Percentiles rank a stretch among this genome's conserved stretches.
These are phyloP conservation scores for Diphasiastrum complanatum DNA, from an alignment of 83 land plant genomes.

Conservation along the genomic window DNA sequence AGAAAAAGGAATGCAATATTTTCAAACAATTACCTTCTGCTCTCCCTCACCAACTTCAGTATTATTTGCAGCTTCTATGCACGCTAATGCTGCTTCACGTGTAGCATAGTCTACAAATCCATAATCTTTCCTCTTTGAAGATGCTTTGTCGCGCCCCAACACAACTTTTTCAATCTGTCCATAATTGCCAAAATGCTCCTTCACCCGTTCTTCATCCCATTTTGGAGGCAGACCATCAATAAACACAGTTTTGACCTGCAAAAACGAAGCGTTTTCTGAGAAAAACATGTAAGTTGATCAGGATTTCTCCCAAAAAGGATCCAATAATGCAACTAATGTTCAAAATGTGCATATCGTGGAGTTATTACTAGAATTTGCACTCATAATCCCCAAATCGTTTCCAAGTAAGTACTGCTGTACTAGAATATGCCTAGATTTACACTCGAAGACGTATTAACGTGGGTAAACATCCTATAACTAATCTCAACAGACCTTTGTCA, in stretches of 20 bases:
- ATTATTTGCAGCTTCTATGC: constrained; percentile 70
- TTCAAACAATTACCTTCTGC: constrained; percentile 44
- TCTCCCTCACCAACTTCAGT: constrained; percentile 74
- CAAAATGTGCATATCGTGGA: no score
- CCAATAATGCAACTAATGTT: background rate
- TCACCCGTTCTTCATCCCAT: constrained; percentile 88
- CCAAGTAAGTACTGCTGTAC: no score
- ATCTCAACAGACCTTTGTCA: no score
- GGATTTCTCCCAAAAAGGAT: background rate
- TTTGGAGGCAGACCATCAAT: constrained; percentile 72
- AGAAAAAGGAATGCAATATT: background rate
- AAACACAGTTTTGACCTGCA: constrained; percentile 83
- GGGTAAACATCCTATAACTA: no score
- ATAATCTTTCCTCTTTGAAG: constrained; percentile 84
- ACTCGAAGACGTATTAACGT: no score
- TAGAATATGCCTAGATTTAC: no score
- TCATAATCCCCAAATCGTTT: no score
- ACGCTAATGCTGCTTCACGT: constrained; percentile 78
- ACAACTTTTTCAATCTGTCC: constrained; percentile 75
- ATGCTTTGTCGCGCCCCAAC: constrained; percentile 78
- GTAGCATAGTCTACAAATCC: constrained; percentile 79
- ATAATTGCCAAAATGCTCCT: constrained; percentile 52
- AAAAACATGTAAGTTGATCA: background rate
- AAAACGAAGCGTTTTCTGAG: background rate
- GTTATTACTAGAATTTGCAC: no score